Conservation (phyloP, 306 rosid genomes). For the Corylus heterophylla region DNA sequence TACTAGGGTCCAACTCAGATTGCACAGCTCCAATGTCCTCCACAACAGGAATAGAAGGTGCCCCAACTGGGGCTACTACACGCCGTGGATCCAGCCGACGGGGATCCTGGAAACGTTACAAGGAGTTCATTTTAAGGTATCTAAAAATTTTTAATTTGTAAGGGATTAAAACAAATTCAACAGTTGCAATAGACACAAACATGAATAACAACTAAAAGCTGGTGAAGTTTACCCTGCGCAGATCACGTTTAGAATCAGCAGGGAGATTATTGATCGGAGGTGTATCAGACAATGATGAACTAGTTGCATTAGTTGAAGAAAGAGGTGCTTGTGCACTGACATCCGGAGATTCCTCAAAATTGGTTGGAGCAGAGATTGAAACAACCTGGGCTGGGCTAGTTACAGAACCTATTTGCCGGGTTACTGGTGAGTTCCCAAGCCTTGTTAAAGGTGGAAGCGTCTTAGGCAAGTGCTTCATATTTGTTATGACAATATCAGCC, state of each 20-base stretch:
- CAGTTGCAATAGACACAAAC: conserved; percentile 1
- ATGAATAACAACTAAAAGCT: conserved; percentile 16
- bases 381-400: conserved; percentile 52
- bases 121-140: conserved; percentile 20
- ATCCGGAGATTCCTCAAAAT: conserved; percentile 61
- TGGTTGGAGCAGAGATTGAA: conserved; percentile 48
- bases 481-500: conserved; percentile 96
- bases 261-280: conserved; percentile 52
- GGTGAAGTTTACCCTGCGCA: conserved; percentile 72
- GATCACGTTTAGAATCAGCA: conserved; percentile 87
- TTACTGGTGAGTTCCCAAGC: conserved; percentile 57
- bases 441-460: conserved; percentile 63
- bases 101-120: conserved; percentile 74
- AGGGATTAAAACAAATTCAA: conserved; percentile 13
- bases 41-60: conserved; percentile 38
- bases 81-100: conserved; percentile 98
- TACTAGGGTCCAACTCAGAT: conserved; percentile 56
- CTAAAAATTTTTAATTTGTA: conserved; percentile 9
- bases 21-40: conserved; percentile 55
- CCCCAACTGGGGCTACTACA: conserved; percentile 46
- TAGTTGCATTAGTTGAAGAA: conserved; percentile 45
- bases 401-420: conserved; percentile 47
- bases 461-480: conserved; percentile 95
- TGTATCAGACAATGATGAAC: conserved; percentile 53
- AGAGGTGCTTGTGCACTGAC: conserved; percentile 46